A percentile compares a stretch with the other conserved stretches of the same genome.
Evolutionary conservation across 2,329 filamentous ascomycete species (phyloP).

Genomic region (Fusarium floridanum): DNA sequence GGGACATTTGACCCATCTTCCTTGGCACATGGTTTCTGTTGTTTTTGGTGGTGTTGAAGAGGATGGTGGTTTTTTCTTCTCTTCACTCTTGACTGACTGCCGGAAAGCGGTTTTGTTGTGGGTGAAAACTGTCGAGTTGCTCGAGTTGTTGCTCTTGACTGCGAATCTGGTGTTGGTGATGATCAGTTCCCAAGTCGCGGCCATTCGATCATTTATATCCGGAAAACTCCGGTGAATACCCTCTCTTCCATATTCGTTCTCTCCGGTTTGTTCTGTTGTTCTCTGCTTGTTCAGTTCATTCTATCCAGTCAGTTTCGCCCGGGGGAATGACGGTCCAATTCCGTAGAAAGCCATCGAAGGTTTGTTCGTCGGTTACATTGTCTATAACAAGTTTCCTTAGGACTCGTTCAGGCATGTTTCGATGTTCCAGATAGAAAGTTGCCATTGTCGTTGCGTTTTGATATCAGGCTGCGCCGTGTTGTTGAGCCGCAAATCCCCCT

Average conservation of each 20-base stretch:
- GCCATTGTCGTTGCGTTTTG: not conserved
- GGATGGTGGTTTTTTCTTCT: not conserved
- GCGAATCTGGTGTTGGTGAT: not conserved
- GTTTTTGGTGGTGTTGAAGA: not conserved
- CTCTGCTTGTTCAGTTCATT: not conserved
- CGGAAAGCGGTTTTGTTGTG: not conserved
- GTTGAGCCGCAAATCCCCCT: not conserved
- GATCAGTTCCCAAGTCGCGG: not conserved
- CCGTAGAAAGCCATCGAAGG: not conserved
- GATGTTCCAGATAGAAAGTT: not conserved
- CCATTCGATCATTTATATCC: not conserved
- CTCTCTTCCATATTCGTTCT: not conserved
- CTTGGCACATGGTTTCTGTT: not conserved
- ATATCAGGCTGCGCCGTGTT: not conserved
- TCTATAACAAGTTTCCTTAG: not conserved
- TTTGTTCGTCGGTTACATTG: not conserved
- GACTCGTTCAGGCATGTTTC: not conserved
- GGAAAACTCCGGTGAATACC: not conserved
- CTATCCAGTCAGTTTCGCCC: not conserved
- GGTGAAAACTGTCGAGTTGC: not conserved
- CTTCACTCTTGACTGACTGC: not conserved
- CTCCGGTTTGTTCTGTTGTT: not conserved
- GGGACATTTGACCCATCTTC: not conserved
- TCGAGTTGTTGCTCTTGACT: not conserved
- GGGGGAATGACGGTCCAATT: not conserved